Conservation (phyloP, 805 yeast species). For the Sugiyamaella marilandica region DNA sequence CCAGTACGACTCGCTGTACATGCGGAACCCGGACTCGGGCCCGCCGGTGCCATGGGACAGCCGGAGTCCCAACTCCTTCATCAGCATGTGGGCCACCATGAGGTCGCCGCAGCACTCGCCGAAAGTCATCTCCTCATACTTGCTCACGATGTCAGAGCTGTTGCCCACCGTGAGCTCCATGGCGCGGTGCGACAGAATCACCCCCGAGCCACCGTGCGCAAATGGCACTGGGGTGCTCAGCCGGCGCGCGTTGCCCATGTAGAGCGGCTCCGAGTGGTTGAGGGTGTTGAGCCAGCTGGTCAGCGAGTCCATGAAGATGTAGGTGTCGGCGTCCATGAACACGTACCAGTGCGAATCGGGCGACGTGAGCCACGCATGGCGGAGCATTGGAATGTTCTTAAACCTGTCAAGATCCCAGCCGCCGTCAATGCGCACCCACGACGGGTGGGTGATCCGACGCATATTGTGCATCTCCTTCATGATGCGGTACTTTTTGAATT, state of each 20-base stretch:
- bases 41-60: slow-evolving; percentile 16
- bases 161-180: slow-evolving; percentile 27
- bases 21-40: slow-evolving; percentile 5
- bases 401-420: slow-evolving; percentile 36
- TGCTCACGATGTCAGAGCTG: slow-evolving; percentile 16
- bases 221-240: slow-evolving; percentile 21
- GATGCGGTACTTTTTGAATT: slow-evolving; percentile 27
- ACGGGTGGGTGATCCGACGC: slow-evolving; percentile 17
- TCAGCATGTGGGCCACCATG: slow-evolving; percentile 27
- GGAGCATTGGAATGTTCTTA: slow-evolving; percentile 36
- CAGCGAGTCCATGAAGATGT: slow-evolving; percentile 29
- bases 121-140: slow-evolving; percentile 23
- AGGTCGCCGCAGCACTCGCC: slow-evolving; percentile 34
- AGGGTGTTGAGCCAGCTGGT: slow-evolving; percentile 22
- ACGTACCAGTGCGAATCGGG: slow-evolving; percentile 33
- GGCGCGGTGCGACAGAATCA: slow-evolving; percentile 31
- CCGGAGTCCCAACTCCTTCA: slow-evolving; percentile 15
- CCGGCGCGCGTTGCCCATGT: slow-evolving; percentile 31
- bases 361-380: slow-evolving; percentile 31
- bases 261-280: slow-evolving; percentile 28
- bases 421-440: slow-evolving; percentile 16
- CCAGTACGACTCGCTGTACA: slow-evolving; percentile 30
- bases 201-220: slow-evolving; percentile 39
- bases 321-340: slow-evolving; percentile 36
- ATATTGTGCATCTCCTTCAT: slow-evolving; percentile 23